Evolutionary conservation across 1,284 basidiomycete genomes (phyloP), one percentile per base, ranked within the genome.

Genomic region (Hemileia vastatrix): DNA sequence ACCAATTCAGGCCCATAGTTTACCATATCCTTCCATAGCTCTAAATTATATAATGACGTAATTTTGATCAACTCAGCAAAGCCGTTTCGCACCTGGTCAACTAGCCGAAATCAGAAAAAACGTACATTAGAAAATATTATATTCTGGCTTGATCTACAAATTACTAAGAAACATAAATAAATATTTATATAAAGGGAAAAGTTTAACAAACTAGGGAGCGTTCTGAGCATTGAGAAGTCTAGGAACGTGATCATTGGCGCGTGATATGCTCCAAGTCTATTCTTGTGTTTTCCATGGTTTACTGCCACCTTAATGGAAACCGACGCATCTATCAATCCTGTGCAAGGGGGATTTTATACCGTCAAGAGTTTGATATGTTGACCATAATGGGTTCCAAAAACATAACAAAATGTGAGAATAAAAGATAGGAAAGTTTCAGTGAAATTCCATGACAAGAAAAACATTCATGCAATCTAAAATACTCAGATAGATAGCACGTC

Each of bases 1-100:
- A 79, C 77, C 31, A 79, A 75, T 65, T 77, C 70, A 65, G 76
- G 72, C 56, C 78, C 78, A 70, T 79, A 74, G 70, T 78, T 77
- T 71, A 78, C 78, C 27, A 79, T 70, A 58, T 78, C 64, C 43
- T 76, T 72, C 76, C 77, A 79, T 4, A 77, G 76, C 13, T 72
- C 67, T 70, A 76, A 76, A 71, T 79, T 77, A 24, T 74, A 76
- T 60, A 77, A 77, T 53, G 78, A 77, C 19, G 78, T 72, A 63
- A 79, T 78, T 75, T 79, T 79, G 71, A 79, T 74, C 47, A 79
- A 70, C 70, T 79, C 78, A 45, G 78, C 77, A 61, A 78, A 78
- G 65, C 78, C 78, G 70, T 79, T 79, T 63, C 78, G 75, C 53
- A 77, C 75, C 27, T 50, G 48, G 27, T 50, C 48, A 13, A 21